phyloP scores from a whole-genome alignment of 164 flowering plant genomes.

The Malania oleifera region DNA sequence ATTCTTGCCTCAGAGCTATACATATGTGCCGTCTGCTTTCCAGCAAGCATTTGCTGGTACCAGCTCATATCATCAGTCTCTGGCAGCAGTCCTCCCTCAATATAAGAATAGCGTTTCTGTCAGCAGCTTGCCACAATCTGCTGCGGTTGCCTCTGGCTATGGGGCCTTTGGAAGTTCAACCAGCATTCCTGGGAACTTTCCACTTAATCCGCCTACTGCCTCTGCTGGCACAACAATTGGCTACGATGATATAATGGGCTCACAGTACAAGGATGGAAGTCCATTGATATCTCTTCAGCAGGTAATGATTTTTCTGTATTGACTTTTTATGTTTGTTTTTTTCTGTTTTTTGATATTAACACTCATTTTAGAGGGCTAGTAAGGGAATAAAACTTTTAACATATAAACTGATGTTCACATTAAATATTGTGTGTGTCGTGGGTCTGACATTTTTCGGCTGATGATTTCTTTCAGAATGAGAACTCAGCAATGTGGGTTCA shows the following conservation, averaged over 20 bases:
- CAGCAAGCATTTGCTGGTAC: slow-evolving; percentile 85
- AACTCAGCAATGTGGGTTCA: slow-evolving; percentile 72
- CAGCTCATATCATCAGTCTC: slow-evolving; percentile 76
- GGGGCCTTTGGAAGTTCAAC: slow-evolving; percentile 74
- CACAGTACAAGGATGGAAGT: slow-evolving; percentile 79
- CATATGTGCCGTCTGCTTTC: slow-evolving; percentile 81
- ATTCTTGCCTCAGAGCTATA: slow-evolving; percentile 71
- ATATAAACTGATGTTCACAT: too few species aligned
- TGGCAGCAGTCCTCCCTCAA: slow-evolving; percentile 82
- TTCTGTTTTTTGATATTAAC: neutral
- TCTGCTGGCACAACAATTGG: slow-evolving; percentile 55
- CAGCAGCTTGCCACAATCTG: slow-evolving; percentile 79
- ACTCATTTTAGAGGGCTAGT: neutral
- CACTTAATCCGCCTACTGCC: slow-evolving; percentile 58
- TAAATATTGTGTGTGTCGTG: too few species aligned
- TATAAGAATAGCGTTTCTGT: slow-evolving; percentile 69
- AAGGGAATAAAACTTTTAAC: neutral
- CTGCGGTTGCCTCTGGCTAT: slow-evolving; percentile 70
- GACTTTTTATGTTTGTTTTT: neutral
- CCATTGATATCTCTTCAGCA: slow-evolving; percentile 76
- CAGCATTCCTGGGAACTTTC: slow-evolving; percentile 56
- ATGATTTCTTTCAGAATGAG: slow-evolving; percentile 45
- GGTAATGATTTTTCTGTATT: slow-evolving; percentile 27
- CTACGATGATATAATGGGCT: slow-evolving; percentile 70
- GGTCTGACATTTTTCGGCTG: neutral